Base-by-base conservation (phyloP, 2,329 filamentous ascomycete genomes). In the Fusarium bulbicola region DNA sequence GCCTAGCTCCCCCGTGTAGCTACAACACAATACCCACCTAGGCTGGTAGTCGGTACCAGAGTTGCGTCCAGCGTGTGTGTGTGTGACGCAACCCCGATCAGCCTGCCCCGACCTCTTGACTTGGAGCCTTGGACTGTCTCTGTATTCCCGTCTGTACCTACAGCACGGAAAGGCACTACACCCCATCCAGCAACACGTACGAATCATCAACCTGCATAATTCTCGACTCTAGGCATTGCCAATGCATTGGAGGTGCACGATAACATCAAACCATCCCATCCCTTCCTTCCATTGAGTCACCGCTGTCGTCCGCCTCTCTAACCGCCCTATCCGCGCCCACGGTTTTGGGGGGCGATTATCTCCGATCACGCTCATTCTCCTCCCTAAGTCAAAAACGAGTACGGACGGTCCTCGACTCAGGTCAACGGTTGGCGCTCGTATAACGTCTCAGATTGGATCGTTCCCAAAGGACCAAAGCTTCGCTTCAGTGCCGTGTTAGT, bases 191-290 rank as follows among this genome's bases (percentile, higher is more conserved):
- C 57, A 59, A 60, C 50, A 65, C 46, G 46, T 75, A 73, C 71
- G 70, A 73, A 73, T 68, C 73, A 68, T 72, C 71, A 72, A 68
- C 71, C 58, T 72, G 71, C 71, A 73, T 74, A 64, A 74, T 74
- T 73, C 74, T 76, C 74, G 66, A 74, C 69, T 68, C 62, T 63
- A 63, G 54, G 37, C 45, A 50, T 56, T 57, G 50, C 49, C 49
- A 36, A 52, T 52, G 20, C 49, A 26, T 40, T 50, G 28, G 37
- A 61, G 49, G 53, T 60, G 42, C 45, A 56, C 59, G 71, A 77
- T 67, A 75, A 72, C 66, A 77, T 73, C 73, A 66, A 72, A 59
- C 70, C 59, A 28, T 53, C 50, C 70, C 60, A n/a, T 53, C 50
- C 50, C 24, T 37, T 37, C 24, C 24, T 26, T 28, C 50, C 24